These are phyloP conservation scores for Tetratostichococcus sp. DNA, from an alignment of 139 green algal species.

Conservation along the genomic window DNA sequence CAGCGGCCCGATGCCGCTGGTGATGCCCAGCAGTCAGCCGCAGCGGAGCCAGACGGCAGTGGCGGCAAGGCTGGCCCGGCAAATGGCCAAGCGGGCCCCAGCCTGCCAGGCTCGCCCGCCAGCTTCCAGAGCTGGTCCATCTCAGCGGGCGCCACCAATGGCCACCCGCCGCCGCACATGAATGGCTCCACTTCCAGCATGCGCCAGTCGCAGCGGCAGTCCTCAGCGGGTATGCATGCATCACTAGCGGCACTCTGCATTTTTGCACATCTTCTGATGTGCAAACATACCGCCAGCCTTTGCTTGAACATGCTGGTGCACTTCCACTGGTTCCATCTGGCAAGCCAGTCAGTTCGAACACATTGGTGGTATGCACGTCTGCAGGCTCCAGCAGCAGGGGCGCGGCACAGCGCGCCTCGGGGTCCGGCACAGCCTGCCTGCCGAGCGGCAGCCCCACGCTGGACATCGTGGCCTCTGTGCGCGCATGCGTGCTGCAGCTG, in stretches of 20 bases:
- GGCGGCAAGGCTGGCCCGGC: background rate
- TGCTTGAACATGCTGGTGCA: too few relatives aligned
- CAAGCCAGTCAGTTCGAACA: too few relatives aligned
- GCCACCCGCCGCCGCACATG: background rate
- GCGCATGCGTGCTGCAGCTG: constrained; percentile 30
- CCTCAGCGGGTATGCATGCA: too few relatives aligned
- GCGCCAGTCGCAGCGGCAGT: too few relatives aligned
- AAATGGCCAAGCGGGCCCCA: background rate
- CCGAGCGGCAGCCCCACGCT: constrained; percentile 11
- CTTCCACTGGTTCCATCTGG: too few relatives aligned
- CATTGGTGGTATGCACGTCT: too few relatives aligned
- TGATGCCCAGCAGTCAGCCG: background rate
- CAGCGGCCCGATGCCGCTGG: background rate
- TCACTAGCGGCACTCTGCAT: too few relatives aligned
- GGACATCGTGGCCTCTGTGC: constrained; percentile 30
- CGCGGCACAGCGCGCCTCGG: background rate
- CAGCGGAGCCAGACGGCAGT: background rate
- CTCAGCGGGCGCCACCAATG: background rate
- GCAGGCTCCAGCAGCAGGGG: background rate
- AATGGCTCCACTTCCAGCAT: background rate
- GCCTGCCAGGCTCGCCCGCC: background rate
- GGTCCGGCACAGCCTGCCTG: background rate
- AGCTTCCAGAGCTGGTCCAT: background rate
- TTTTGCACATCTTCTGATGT: too few relatives aligned
- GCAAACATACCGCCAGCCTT: too few relatives aligned